Base-by-base conservation (phyloP, 345 rosid genomes). In the Eucalyptus melliodora region DNA sequence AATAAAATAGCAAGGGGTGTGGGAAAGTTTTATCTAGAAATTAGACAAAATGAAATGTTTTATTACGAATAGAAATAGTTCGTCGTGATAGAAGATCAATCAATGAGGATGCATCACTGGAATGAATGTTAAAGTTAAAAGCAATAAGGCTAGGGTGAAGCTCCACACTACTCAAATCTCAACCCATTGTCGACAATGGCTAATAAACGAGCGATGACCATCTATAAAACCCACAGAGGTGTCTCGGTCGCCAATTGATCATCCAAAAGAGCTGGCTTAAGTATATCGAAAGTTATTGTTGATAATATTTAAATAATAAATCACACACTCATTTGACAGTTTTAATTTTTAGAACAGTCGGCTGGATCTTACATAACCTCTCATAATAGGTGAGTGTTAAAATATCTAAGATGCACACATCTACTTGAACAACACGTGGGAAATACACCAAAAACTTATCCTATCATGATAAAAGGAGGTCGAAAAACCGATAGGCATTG, bases 271-370 rank as follows among this genome's bases (percentile, higher is more conserved):
- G 2, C 0, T 0, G 4, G 11, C 15, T 77, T 1, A 24, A 37
- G 47, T 16, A 37, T 24, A 37, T 77, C 1, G 1, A 37, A 21
- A 37, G 2, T 37, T 11, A 11, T 0, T 21, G 0, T 53, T 7
- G 40, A 53, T 0, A 53, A 53, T 53, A 53, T 19, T 53, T 21
- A 21, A 21, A 53, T 51, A 51, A 51, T 53, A 53, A 53, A 53
- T 19, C 1, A 53, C 11, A 53, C 0, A 8, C 21, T 21, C 0
- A 53, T 53, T 0, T 53, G 2, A 53, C 0, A 2, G 0, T 53
- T 53, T 19, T 8, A 21, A 1, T 1, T 19, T 53, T 53, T 19
- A 53, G 0, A 53, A 42, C 40, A 37, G 4, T 37, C 4, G 40
- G 40, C 40, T 5, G 7, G 6, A 42, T 42, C 5, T 42, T 42